These are phyloP conservation scores for Lactarius psammicola DNA, from an alignment of 768 basidiomycete species.

Conservation along the genomic window DNA sequence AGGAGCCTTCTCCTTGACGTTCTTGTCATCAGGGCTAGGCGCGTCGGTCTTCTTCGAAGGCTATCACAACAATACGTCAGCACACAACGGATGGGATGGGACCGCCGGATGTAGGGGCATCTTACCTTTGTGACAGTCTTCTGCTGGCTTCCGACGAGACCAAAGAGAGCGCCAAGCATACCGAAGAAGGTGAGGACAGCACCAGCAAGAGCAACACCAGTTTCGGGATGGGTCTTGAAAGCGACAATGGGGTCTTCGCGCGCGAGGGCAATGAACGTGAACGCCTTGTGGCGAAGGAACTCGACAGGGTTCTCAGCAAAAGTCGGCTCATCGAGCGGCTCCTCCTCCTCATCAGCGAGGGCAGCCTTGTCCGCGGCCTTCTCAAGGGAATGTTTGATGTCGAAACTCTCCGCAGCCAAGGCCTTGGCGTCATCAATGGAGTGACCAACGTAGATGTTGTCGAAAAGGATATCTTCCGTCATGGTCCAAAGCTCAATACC, in stretches of 20 bases:
- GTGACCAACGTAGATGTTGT: constrained; percentile 93
- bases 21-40: constrained; percentile 60
- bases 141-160: constrained; percentile 70
- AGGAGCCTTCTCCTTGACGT: constrained; percentile 57
- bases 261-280: constrained; percentile 76
- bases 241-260: constrained; percentile 75
- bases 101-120: constrained; percentile 3
- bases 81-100: background rate
- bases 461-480: constrained; percentile 93
- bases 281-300: constrained; percentile 75
- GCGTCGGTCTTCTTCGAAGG: constrained; percentile 78
- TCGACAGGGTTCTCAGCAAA: constrained; percentile 75
- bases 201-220: constrained; percentile 72
- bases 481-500: constrained; percentile 99
- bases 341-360: constrained; percentile 42
- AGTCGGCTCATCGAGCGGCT: constrained; percentile 43
- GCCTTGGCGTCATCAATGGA: constrained; percentile 80
- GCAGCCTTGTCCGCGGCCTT: constrained; percentile 54
- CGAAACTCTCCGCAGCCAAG: constrained; percentile 86
- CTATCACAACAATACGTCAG: constrained; percentile 36
- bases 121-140: constrained; percentile 71
- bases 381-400: constrained; percentile 85
- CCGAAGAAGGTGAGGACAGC: constrained; percentile 78
- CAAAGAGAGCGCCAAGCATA: constrained; percentile 77
- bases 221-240: constrained; percentile 86